Evolutionary conservation across 2,329 filamentous ascomycete genomes (phyloP).

Genomic region (Leptographium flavum): DNA sequence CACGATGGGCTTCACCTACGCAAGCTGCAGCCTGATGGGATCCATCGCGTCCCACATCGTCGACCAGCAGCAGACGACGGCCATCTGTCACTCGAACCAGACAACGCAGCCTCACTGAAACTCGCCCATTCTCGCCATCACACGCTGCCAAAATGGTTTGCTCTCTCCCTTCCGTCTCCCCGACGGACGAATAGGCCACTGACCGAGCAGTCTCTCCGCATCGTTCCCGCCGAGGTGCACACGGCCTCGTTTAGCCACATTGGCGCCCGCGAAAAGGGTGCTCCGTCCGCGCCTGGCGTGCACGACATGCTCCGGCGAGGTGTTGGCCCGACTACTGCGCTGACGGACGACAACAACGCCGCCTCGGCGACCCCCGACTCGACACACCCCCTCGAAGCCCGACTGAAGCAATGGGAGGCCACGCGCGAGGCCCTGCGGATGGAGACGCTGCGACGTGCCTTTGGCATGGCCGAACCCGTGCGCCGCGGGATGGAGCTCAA

Average conservation of each 20-base stretch:
- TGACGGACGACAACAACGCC: constrained; percentile 26
- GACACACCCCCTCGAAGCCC: constrained; percentile 79
- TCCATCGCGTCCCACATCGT: too few species aligned
- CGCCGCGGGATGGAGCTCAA: constrained; percentile 89
- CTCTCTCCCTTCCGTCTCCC: too few species aligned
- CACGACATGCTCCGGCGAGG: constrained; percentile 87
- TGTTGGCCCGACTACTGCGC: constrained; percentile 44
- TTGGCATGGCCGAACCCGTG: constrained; percentile 85
- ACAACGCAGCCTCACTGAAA: too few species aligned
- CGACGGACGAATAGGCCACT: too few species aligned
- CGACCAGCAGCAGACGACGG: too few species aligned
- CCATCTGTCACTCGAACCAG: too few species aligned
- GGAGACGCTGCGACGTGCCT: constrained; percentile 73
- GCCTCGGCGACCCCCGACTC: constrained; percentile 38
- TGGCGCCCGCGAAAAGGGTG: constrained; percentile 42
- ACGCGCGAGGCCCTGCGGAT: constrained; percentile 83
- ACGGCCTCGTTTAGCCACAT: constrained; percentile 51
- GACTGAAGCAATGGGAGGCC: constrained; percentile 77
- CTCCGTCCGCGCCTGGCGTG: constrained; percentile 82
- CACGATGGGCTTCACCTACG: not conserved
- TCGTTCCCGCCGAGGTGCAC: constrained; percentile 60
- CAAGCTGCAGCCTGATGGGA: too few species aligned
- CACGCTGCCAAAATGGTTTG: not conserved
- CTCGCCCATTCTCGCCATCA: not conserved
- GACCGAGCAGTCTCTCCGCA: constrained; percentile 63